phyloP scores from a whole-genome alignment of 2,329 filamentous ascomycete species.

The Phyllosticta citrichinensis region DNA sequence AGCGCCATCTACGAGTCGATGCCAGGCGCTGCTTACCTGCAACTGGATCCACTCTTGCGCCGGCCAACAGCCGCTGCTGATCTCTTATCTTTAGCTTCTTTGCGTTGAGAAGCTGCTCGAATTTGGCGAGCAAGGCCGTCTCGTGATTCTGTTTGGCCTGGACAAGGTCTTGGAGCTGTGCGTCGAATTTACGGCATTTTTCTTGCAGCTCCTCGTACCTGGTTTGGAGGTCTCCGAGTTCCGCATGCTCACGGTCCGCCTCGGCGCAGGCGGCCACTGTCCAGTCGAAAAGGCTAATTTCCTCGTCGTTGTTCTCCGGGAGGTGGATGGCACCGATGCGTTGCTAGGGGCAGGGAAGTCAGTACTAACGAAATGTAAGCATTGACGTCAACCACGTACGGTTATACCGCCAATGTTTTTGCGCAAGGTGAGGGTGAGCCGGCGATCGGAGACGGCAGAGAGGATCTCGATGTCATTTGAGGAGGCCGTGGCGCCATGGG shows the following conservation, averaged over 20 bases:
- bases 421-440: constrained; percentile 53
- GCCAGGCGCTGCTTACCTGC: constrained; percentile 17
- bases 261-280: constrained; percentile 48
- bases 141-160: constrained; percentile 58
- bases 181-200: constrained; percentile 48
- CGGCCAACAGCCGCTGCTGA: constrained; percentile 53
- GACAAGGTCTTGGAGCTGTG: constrained; percentile 56
- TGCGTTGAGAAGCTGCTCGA: constrained; percentile 60
- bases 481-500: constrained; percentile 33
- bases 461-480: constrained; percentile 47
- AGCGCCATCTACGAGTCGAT: background rate
- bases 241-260: constrained; percentile 35
- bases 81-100: constrained; percentile 74
- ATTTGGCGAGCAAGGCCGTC: constrained; percentile 56
- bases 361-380: constrained; percentile 3
- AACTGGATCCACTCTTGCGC: constrained; percentile 37
- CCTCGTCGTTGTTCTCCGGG: constrained; percentile 44
- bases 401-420: constrained; percentile 56
- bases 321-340: constrained; percentile 57
- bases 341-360: constrained; percentile 42
- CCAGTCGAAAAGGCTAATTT: constrained; percentile 61
- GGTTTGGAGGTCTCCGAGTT: constrained; percentile 34
- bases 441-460: constrained; percentile 44
- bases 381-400: constrained; percentile 34
- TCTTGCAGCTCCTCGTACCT: constrained; percentile 42